Conservation (phyloP, 352 stramenopile species). For the Pythium inflatum region DNA sequence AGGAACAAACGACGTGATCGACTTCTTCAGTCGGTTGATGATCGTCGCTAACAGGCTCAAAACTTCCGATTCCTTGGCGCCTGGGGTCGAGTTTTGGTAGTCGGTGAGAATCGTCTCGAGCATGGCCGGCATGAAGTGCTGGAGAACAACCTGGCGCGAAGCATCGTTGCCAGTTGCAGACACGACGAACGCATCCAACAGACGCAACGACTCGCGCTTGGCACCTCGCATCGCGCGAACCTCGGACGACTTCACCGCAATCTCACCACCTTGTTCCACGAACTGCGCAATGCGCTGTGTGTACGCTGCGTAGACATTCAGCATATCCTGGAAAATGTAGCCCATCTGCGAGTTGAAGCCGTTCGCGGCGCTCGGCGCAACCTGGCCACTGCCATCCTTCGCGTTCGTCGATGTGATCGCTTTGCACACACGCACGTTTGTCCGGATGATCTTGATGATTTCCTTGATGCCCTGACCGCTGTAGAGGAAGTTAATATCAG, state of each 20-base stretch:
- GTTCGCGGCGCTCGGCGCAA: constrained; percentile 65
- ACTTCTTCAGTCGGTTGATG: constrained; percentile 96
- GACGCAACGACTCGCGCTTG: constrained; percentile 96
- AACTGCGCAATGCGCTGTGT: constrained; percentile 95
- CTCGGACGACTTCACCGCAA: constrained; percentile 94
- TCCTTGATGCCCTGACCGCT: constrained; percentile 81
- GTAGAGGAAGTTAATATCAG: constrained; percentile 83
- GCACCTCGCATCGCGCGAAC: constrained; percentile 94
- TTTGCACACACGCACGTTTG: constrained; percentile 96
- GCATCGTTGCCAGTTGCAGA: constrained; percentile 70
- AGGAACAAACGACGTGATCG: constrained; percentile 86
- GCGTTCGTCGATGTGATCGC: constrained; percentile 61
- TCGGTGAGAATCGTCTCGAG: constrained; percentile 97
- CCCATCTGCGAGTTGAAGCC: constrained; percentile 98
- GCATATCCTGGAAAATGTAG: constrained; percentile 98
- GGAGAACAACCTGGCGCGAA: constrained; percentile 84
- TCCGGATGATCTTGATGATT: constrained; percentile 98
- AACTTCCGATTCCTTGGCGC: constrained; percentile 91
- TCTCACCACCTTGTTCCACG: constrained; percentile 89
- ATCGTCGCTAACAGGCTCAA: constrained; percentile 95
- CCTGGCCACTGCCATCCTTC: constrained; percentile 29
- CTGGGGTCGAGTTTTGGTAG: constrained; percentile 89
- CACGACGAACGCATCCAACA: constrained; percentile 97
- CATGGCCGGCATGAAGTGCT: constrained; percentile 96
- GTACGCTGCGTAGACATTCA: constrained; percentile 99